These are phyloP conservation scores for Beauveria pseudobassiana DNA, from an alignment of 2,329 filamentous ascomycete species.

Conservation along the genomic window DNA sequence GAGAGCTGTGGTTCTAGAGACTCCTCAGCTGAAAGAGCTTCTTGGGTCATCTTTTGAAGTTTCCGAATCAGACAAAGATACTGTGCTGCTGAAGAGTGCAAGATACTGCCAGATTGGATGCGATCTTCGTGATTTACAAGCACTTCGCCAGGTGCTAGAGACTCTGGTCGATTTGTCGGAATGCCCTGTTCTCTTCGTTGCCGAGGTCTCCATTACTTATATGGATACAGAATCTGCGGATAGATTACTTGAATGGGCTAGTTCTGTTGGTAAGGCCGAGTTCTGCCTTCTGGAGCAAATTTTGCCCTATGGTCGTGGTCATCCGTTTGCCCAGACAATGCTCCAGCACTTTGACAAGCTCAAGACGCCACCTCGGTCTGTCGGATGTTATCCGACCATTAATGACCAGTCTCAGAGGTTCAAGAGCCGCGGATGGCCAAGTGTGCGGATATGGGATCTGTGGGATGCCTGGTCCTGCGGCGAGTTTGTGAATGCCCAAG, in stretches of 20 bases:
- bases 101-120: constrained; percentile 75
- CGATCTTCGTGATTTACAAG: constrained; percentile 62
- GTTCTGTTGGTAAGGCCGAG: constrained; percentile 59
- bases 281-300: constrained; percentile 87
- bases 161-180: constrained; percentile 49
- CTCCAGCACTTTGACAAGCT: constrained; percentile 74
- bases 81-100: constrained; percentile 55
- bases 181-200: constrained; percentile 67
- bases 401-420: constrained; percentile 65
- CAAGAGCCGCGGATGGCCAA: constrained; percentile 56
- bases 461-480: constrained; percentile 78
- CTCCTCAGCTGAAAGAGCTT: constrained; percentile 45
- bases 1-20: constrained; percentile 56
- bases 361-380: constrained; percentile 68
- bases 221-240: constrained; percentile 72
- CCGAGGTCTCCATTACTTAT: constrained; percentile 87
- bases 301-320: constrained; percentile 65
- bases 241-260: constrained; percentile 70
- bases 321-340: constrained; percentile 86
- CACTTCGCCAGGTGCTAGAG: constrained; percentile 52
- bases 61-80: constrained; percentile 33
- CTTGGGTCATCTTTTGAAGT: constrained; percentile 22
- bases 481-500: constrained; percentile 51
- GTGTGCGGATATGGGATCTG: constrained; percentile 57
- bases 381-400: constrained; percentile 60